Percentiles rank a stretch among this genome's conserved stretches.
Conservation (phyloP, 1,284 basidiomycete species). For the Cryptococcus wingfieldii region DNA sequence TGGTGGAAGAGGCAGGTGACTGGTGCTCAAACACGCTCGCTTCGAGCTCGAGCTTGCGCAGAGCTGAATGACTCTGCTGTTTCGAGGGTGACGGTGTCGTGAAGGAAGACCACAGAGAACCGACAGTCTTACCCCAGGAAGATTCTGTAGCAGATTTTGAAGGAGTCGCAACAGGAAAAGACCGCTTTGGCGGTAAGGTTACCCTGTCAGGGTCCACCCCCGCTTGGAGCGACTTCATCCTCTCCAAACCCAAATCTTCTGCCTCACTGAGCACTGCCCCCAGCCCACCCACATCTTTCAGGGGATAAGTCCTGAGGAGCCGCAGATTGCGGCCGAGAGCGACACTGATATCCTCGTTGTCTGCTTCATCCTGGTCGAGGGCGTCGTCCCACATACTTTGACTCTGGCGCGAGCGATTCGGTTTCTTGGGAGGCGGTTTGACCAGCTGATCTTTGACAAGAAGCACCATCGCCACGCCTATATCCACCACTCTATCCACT, state of each 20-base stretch:
- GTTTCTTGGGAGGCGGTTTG: not conserved
- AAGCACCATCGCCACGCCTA: conserved; percentile 40
- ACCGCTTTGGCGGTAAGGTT: not conserved
- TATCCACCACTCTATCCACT: conserved; percentile 37
- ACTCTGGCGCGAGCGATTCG: not conserved
- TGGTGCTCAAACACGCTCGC: not conserved
- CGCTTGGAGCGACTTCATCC: conserved; percentile 17
- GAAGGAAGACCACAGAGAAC: conserved; percentile 7
- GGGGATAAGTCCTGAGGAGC: conserved; percentile 29
- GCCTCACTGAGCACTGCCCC: conserved; percentile 27
- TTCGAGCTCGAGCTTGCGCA: not conserved
- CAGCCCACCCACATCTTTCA: conserved; percentile 28
- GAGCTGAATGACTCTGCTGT: conserved; percentile 4
- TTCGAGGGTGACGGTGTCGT: conserved; percentile 5
- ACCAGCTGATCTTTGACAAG: conserved; percentile 26
- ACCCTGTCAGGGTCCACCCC: conserved; percentile 28
- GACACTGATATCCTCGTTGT: not conserved
- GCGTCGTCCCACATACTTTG: conserved; percentile 12
- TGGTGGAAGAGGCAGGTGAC: not conserved
- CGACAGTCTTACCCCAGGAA: conserved; percentile 6
- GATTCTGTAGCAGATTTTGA: conserved; percentile 2
- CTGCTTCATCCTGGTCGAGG: conserved; percentile 19
- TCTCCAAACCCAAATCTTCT: conserved; percentile 28
- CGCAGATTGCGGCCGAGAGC: conserved; percentile 23
- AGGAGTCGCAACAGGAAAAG: not conserved